Evolutionary conservation across 441 rosid genomes (phyloP), one percentile per base, ranked within the genome.

Genomic region (Kokia cookei): DNA sequence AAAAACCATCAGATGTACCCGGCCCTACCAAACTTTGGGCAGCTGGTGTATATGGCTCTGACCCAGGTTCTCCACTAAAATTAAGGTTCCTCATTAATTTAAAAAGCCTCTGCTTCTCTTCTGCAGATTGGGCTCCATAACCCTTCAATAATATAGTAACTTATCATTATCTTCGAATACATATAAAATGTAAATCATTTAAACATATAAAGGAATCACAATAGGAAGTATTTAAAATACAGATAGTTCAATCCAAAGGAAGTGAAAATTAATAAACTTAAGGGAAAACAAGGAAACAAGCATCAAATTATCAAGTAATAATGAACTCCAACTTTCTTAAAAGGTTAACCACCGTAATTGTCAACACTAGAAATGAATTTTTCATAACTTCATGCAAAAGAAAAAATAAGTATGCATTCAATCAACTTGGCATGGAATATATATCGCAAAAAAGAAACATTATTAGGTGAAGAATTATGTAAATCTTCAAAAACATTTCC

Each of bases 51-150:
- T 83, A 90, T 6, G 92, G 84, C 84, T 92, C 97, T 68, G 95
- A 88, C 76, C 90, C 93, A 65, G 97, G 86, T 78, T 96, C 99
- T 78, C 97, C 98, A 63, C 87, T 94, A 73, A 96, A 89, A 83
- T 92, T 96, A 71, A 94, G 97, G 84, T 90, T 96, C 83, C 98
- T 89, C 97, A 96, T 96, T 72, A 93, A 79, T 83, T 93, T 96
- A 71, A 92, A 91, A 61, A 96, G 89, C 84, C 96, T 90, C 84
- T 96, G 98, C 81, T 96, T 93, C 84, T 96, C 99, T 86, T 96
- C 99, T 53, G 94, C 97, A 77, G 98, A 92, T 77, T 93, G 98
- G 42, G 98, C 98, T 75, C 96, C 98, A 83, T 91, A 93, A 75
- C 98, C 96, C 99, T 95, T 78, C 62, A 67, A 63, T 22, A 74